phyloP scores from a whole-genome alignment of 306 rosid genomes.

The Acmispon strigosus region DNA sequence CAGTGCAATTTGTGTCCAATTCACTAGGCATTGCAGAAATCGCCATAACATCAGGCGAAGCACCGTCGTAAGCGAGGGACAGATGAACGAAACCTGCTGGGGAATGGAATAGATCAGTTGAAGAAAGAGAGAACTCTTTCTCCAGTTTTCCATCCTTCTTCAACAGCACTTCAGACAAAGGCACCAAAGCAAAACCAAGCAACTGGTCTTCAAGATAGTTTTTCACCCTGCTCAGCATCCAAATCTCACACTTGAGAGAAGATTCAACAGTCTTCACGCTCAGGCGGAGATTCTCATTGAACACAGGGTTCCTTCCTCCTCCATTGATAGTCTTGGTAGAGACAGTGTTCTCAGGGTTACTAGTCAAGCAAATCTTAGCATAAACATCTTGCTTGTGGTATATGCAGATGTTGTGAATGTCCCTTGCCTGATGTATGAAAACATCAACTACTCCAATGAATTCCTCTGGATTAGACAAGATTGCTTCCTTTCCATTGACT shows the following conservation, averaged over 20 bases:
- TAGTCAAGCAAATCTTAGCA: constrained; percentile 70
- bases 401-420: constrained; percentile 91
- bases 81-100: constrained; percentile 82
- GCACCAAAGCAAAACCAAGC: constrained; percentile 89
- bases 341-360: constrained; percentile 52
- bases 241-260: constrained; percentile 80
- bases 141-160: constrained; percentile 58
- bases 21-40: constrained; percentile 27
- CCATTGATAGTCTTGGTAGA: constrained; percentile 88
- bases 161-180: constrained; percentile 64
- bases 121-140: constrained; percentile 89
- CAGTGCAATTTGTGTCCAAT: constrained; percentile 17
- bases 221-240: constrained; percentile 96
- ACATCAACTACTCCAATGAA: constrained; percentile 65
- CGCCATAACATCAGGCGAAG: constrained; percentile 64
- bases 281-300: constrained; percentile 62
- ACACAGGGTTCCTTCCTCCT: constrained; percentile 91
- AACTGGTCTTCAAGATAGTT: constrained; percentile 97
- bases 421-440: constrained; percentile 77
- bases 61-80: constrained; percentile 59
- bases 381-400: constrained; percentile 99
- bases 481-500: constrained; percentile 40
- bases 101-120: constrained; percentile 87
- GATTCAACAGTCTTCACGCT: constrained; percentile 50
- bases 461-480: constrained; percentile 24